Evolutionary conservation across 2,329 filamentous ascomycete species (phyloP), one percentile per base, ranked within the genome.

Genomic region (Xylaria sp.): DNA sequence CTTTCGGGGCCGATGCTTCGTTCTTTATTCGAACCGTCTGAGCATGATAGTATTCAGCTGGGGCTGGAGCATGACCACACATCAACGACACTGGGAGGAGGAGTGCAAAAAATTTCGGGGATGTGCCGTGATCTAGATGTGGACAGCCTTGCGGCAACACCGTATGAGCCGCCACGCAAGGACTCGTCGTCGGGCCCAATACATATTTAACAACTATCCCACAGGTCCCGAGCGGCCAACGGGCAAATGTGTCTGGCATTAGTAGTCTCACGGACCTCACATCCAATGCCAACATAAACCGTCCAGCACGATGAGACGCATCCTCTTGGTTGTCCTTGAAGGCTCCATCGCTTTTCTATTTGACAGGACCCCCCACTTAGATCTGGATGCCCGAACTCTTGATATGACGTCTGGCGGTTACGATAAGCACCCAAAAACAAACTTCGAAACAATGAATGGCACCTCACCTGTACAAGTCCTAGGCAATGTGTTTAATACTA

Each of bases 371-470:
- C 43, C n/a, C 33, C 31, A 31, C 3, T 31, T 31, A 7, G 31
- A 31, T 7, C 31, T 31, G 31, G 15, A 52, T 33, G 54, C 25
- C 15, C 25, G 41, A 39, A 1, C 28, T 2, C 56, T 66, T 6
- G 63, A 61, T 49, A 59, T 12, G 25, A 52, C 23, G 9, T 36
- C 39, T 15, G 49, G 39, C 3, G 56, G 56, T 39, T 54, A 66
- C 28, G 56, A 66, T 36, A 66, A 66, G 56, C 25, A 55, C 56
- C 63, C 48, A 3, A 60, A 18, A 49, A 20, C 2, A 28, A 60
- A 33, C 41, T 33, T 48, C 10, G 56, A 54, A 18, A 61, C 48
- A n/a, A 51, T 25, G 2, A 60, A 60, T 23, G 39, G 49, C 25
- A 48, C 49, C 31, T 66, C 63, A 9, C 48, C 55, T 5, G 48